Base-by-base conservation (phyloP, 73 alveolate genomes). In the Uronychia setigera region DNA sequence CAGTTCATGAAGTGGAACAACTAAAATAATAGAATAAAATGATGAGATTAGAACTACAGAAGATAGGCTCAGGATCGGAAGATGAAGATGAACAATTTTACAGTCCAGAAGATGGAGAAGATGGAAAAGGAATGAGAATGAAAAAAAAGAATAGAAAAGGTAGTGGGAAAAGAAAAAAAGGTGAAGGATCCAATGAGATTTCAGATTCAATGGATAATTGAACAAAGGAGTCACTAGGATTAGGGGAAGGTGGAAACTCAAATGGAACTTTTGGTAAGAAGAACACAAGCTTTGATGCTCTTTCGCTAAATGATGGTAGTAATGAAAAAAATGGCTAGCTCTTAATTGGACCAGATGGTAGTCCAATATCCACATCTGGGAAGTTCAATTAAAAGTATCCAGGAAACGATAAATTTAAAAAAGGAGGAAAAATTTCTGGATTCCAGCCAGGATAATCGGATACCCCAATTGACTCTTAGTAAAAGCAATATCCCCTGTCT, bases 31-130 rank as follows among this genome's bases (percentile, higher is more conserved):
- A 85, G 60, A 85, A 85, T 33, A 77, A 85, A 78, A 1, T 35
- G 28, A 85, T 85, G 91, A 33, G 82, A 27, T 28, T 85, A 14
- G 91, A 85, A 35, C 80, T 85, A 14, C 77, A 85, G 32, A 34
- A 75, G 81, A 67, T 85, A 9, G 5, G n/a, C 19, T 5, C 19
- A 19, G 67, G 19, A 46, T 46, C 67, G 19, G 67, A 46, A 5
- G 67, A 46, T 19, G n/a, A n/a, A n/a, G n/a, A n/a, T n/a, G n/a
- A n/a, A n/a, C n/a, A n/a, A n/a, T n/a, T n/a, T n/a, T n/a, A n/a
- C n/a, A n/a, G n/a, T n/a, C n/a, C 19, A 46, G 67, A 19, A 46
- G n/a, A 46, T 46, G 67, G 67, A 46, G 67, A 46, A 19, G n/a
- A 11, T 46, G n/a, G 67, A 46, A 46, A 19, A 46, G 5, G 5